Evolutionary conservation across 2,329 filamentous ascomycete species (phyloP).

Genomic region (Bipolaris sorokiniana): DNA sequence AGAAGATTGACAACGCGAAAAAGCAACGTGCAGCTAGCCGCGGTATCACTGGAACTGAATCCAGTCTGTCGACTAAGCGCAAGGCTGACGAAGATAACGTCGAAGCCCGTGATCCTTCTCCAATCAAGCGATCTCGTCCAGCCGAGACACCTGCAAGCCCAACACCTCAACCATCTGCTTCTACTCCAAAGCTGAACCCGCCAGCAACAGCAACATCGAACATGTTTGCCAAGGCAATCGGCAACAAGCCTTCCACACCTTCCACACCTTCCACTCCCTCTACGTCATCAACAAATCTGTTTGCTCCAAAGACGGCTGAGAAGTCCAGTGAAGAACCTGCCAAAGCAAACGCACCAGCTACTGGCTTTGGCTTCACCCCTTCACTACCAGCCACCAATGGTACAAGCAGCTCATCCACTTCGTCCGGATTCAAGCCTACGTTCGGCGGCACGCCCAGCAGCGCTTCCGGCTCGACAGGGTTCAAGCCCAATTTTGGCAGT

Average conservation of each 20-base stretch:
- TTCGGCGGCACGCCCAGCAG: constrained; percentile 20
- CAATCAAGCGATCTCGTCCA: constrained; percentile 36
- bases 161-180: constrained; percentile 24
- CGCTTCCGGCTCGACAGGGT: constrained; percentile 4
- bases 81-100: constrained; percentile 29
- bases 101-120: constrained; percentile 24
- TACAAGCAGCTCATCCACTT: constrained; percentile 3
- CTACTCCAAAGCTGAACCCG: constrained; percentile 23
- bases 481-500: constrained; percentile 21
- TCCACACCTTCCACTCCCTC: constrained; percentile 17
- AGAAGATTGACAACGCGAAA: constrained; percentile 36
- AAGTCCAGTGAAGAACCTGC: constrained; percentile 11
- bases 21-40: constrained; percentile 38
- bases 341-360: constrained; percentile 15
- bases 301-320: constrained; percentile 17
- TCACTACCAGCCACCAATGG: constrained; percentile 18
- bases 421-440: constrained; percentile 17
- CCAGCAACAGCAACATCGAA: constrained; percentile 32
- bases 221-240: constrained; percentile 34
- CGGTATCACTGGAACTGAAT: constrained; percentile 43
- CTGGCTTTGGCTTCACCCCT: constrained; percentile 27
- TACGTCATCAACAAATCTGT: constrained; percentile 20
- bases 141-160: constrained; percentile 25
- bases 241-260: constrained; percentile 24
- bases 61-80: constrained; percentile 42